These are phyloP conservation scores for Podospora bellae-mahoneyi DNA, from an alignment of 495 filamentous ascomycete species.

Conservation along the genomic window DNA sequence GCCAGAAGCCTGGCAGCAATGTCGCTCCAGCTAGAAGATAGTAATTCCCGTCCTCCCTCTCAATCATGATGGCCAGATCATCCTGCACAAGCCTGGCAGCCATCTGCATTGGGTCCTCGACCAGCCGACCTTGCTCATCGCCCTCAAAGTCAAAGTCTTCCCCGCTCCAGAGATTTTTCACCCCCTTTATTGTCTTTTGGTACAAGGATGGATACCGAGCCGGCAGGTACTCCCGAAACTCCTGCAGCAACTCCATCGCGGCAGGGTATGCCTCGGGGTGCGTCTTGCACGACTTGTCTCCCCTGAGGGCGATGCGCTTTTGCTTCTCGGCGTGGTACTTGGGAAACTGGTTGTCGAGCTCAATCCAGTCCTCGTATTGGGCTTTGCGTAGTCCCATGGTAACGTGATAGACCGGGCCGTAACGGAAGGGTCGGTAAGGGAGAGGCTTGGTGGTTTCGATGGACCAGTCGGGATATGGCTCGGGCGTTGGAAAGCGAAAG, in stretches of 20 bases:
- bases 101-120: conserved; percentile 81
- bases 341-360: conserved; percentile 80
- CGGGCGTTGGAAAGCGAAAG: conserved; percentile 65
- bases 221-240: conserved; percentile 73
- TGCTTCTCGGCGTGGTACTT: conserved; percentile 74
- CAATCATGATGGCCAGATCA: conserved; percentile 85
- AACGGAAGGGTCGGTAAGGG: conserved; percentile 79
- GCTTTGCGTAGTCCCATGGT: conserved; percentile 81
- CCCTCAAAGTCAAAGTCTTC: conserved; percentile 67
- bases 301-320: conserved; percentile 66
- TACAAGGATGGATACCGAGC: conserved; percentile 75
- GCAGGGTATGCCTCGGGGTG: conserved; percentile 71
- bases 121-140: conserved; percentile 54
- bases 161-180: conserved; percentile 68
- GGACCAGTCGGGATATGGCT: conserved; percentile 70
- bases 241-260: conserved; percentile 76
- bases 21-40: conserved; percentile 78
- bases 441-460: conserved; percentile 67
- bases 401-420: conserved; percentile 68
- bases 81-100: conserved; percentile 74
- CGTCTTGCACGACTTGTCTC: conserved; percentile 65
- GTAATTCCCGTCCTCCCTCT: conserved; percentile 74
- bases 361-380: conserved; percentile 82
- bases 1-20: conserved; percentile 83
- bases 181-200: conserved; percentile 58